A percentile compares a stretch with the other conserved stretches of the same genome.
phyloP scores from a whole-genome alignment of 106 monocot species.

The Allium cepa region DNA sequence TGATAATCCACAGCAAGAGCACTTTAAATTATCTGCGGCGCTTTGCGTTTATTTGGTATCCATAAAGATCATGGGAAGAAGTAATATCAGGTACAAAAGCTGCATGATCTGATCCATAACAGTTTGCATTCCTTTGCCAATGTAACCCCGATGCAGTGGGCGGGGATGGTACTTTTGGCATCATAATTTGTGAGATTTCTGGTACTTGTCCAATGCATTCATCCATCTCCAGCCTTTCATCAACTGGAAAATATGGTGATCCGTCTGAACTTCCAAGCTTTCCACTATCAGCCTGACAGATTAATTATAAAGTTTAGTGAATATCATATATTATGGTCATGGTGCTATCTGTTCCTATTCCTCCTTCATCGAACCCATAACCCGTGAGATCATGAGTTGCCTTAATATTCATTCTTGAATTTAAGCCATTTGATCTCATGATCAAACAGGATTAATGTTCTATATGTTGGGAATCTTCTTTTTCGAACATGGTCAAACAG shows the following conservation, averaged over 20 bases:
- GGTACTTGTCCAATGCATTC: conserved; percentile 61
- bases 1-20: too few species aligned
- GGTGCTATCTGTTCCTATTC: too few species aligned
- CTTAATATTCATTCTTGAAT: too few species aligned
- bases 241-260: conserved; percentile 27
- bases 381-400: too few species aligned
- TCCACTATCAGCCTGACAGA: conserved; percentile 40
- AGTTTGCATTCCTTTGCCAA: conserved; percentile 41
- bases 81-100: conserved; percentile 65
- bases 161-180: conserved; percentile 70
- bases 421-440: too few species aligned
- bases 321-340: too few species aligned
- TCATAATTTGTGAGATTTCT: conserved; percentile 63
- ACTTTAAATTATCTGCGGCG: neutral
- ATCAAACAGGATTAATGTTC: too few species aligned
- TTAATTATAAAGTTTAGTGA: too few species aligned
- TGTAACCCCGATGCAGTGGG: conserved; percentile 75
- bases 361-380: too few species aligned
- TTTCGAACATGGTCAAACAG: too few species aligned
- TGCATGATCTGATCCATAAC: conserved; percentile 19
- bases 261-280: conserved; percentile 52
- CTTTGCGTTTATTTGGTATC: conserved; percentile 6
- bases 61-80: conserved; percentile 1
- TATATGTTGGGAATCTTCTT: too few species aligned
- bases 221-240: conserved; percentile 34